These are phyloP conservation scores for Sisymbrium irio DNA, from an alignment of 345 rosid genomes.

Conservation along the genomic window DNA sequence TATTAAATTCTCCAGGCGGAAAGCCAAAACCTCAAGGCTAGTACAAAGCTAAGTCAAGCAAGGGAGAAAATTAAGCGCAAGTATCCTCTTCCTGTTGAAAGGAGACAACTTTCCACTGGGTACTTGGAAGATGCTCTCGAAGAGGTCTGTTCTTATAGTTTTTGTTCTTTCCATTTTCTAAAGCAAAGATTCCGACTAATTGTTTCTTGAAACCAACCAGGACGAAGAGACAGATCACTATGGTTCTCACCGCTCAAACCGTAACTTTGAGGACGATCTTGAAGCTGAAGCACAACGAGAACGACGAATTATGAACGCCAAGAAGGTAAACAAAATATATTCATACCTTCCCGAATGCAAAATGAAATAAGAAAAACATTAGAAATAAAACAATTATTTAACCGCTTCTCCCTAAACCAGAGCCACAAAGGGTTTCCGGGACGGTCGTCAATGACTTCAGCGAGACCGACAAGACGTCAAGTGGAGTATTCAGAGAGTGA, in stretches of 20 bases:
- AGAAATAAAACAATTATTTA: background rate
- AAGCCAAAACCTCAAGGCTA: conserved; percentile 90
- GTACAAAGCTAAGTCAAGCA: conserved; percentile 77
- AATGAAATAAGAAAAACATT: background rate
- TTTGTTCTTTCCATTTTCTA: conserved; percentile 15
- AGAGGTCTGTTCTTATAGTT: conserved; percentile 55
- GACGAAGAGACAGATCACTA: conserved; percentile 84
- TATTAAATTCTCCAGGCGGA: conserved; percentile 58
- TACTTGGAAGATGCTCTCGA: conserved; percentile 96
- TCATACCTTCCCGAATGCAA: background rate
- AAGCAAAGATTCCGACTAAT: conserved; percentile 3
- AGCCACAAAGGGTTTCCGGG: conserved; percentile 63
- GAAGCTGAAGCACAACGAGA: conserved; percentile 93
- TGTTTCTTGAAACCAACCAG: conserved; percentile 45
- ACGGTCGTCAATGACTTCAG: conserved; percentile 49
- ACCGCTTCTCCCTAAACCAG: conserved; percentile 39
- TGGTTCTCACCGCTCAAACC: conserved; percentile 73
- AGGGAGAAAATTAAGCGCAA: conserved; percentile 84
- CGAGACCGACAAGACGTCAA: conserved; percentile 66
- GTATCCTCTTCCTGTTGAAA: conserved; percentile 65
- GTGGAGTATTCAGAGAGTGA: conserved; percentile 84
- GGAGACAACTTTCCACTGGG: conserved; percentile 87
- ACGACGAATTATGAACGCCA: conserved; percentile 85
- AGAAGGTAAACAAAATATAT: conserved; percentile 56
- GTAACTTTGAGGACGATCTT: conserved; percentile 80